Evolutionary conservation across 495 filamentous ascomycete species (phyloP), one percentile per base, ranked within the genome.

Genomic region (Penicillium robsamsonii): DNA sequence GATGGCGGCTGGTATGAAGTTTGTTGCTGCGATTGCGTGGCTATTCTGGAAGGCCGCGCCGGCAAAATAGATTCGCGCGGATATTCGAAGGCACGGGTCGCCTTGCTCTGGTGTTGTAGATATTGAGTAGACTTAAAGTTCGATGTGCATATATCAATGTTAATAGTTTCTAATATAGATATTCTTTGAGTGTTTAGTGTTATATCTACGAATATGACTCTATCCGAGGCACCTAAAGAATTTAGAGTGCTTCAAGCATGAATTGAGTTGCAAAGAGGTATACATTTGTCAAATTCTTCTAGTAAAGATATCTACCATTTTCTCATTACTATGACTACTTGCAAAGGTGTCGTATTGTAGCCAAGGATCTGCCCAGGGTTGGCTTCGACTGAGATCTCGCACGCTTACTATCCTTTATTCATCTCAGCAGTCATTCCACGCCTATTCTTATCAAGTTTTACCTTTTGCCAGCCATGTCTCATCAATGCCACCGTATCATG

Each of bases 1-100:
- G 85, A 70, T 86, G 46, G 81, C 79, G 1, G 84, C 75, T 4
- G 77, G 71, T 0, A 60, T 87, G 15, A 89, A 88, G 71, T 53
- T 75, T n/a, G 47, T 70, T 9, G 74, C 77, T 48, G 72, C 69
- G 2, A 35, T 70, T 20, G 72, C 61, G 5, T 80, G 77, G 78
- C 57, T 72, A 53, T 59, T 76, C 38, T 81, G 78, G 78, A 69
- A 65, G 63, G 65, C 61, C 13, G 63, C 63, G 5, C 38, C 51
- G 12, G 48, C 59, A 0, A 65, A 62, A 62, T 65, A 65, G 56
- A 59, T 35, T 3, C 13, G 13, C 2, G 41, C 15, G 24, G 33
- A 2, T 13, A 20, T 12, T 31, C 5, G 13, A 4, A 1, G 17
- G 18, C 20, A 25, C 6, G 15, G 38, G 7, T 11, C 27, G 10